Evolutionary conservation across 2,329 filamentous ascomycete species (phyloP).

Genomic region (Ilyonectria mors-panacis): DNA sequence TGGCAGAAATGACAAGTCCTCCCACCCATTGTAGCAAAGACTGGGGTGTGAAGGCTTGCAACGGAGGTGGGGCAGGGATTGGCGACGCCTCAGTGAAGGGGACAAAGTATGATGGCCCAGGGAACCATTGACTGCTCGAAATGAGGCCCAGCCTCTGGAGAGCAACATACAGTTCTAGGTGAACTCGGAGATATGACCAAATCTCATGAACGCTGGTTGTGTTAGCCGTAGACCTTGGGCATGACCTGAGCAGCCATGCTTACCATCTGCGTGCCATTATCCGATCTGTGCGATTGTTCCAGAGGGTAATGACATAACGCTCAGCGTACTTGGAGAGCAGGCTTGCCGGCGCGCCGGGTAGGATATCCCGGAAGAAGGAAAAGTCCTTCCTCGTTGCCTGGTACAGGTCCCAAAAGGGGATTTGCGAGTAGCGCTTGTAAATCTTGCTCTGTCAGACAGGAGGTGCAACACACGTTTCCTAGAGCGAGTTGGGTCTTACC

Average conservation of each 20-base stretch:
- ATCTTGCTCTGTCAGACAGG: slow-evolving; percentile 56
- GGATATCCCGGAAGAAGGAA: slow-evolving; percentile 50
- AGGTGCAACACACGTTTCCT: background rate
- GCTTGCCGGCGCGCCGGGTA: slow-evolving; percentile 53
- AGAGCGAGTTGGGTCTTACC: slow-evolving; percentile 50
- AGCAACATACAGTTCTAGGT: slow-evolving; percentile 67
- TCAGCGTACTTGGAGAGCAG: slow-evolving; percentile 51
- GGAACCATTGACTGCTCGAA: slow-evolving; percentile 58
- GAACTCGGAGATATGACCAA: slow-evolving; percentile 62
- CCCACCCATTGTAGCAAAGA: slow-evolving; percentile 62
- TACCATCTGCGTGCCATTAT: slow-evolving; percentile 48
- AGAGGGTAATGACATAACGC: slow-evolving; percentile 43
- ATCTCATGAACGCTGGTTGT: slow-evolving; percentile 48
- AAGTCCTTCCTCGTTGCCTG: slow-evolving; percentile 47
- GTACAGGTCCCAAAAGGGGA: slow-evolving; percentile 64
- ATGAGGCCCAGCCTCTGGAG: slow-evolving; percentile 67
- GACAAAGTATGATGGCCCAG: slow-evolving; percentile 65
- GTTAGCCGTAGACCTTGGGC: slow-evolving; percentile 27
- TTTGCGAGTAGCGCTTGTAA: slow-evolving; percentile 64
- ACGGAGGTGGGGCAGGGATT: slow-evolving; percentile 62
- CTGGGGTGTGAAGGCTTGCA: slow-evolving; percentile 54
- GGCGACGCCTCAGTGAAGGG: slow-evolving; percentile 69
- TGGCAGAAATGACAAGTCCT: slow-evolving; percentile 57
- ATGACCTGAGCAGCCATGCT: slow-evolving; percentile 15
- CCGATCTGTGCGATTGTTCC: slow-evolving; percentile 43